Base-by-base conservation (phyloP, 208 protist species). In the Crithidia fasciculata region DNA sequence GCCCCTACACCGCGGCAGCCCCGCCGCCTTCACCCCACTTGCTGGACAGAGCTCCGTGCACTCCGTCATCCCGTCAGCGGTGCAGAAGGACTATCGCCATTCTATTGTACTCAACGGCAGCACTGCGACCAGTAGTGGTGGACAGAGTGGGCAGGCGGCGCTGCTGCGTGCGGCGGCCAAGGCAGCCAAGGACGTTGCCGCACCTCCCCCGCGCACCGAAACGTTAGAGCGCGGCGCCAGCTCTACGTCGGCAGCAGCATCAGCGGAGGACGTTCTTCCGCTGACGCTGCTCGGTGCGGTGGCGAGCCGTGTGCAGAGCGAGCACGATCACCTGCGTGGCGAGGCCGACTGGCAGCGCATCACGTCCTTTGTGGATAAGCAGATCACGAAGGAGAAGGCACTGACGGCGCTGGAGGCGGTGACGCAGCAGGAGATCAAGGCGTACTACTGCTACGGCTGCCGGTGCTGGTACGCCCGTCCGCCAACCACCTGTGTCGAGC, bases 371-470 rank as follows among this genome's bases (percentile, higher is more conserved):
- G 72, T 85, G n/a, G 80, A 94, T 47, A 75, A 78, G 45, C 80
- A 84, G 39, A 81, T 92, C 53, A 49, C 65, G 58, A 77, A 82
- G 36, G 88, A 95, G 43, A 87, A 87, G 78, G 91, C 87, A 5
- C 57, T 85, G 18, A 73, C 76, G 49, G 83, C 76, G 12, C 80
- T 95, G 47, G 77, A 77, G 56, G 67, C 57, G 5, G 68, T 92
- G 15, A 81, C 78, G 19, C 85, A 91, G 82, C 84, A 92, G 78
- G 59, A 57, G 16, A 72, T 94, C 52, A 83, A 69, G 19, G 88
- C 81, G 2, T 45, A 83, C 58, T 92, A 86, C 76, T 95, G 91
- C 76, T 69, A 81, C n/a, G 69, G 55, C 40, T 95, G 91, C 80
- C 70, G 83, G 37, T 66, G 82, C 55, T 94, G 84, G 85, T 93